Evolutionary conservation across 2,329 filamentous ascomycete species (phyloP).

Genomic region (Penicillium sp.): DNA sequence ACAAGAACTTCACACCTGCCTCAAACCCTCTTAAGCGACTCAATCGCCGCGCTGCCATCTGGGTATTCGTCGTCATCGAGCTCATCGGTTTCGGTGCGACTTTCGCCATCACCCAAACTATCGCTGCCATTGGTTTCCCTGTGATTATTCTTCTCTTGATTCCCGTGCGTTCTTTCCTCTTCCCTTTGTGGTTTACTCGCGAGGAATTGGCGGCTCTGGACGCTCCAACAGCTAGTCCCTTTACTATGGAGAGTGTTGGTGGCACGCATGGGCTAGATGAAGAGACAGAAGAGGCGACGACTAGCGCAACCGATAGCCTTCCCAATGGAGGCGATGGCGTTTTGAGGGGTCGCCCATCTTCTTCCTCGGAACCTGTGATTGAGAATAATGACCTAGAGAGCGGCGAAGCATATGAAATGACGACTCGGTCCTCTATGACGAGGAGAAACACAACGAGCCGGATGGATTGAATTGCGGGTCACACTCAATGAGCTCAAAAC

Average conservation of each 20-base stretch:
- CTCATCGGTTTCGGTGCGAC: slow-evolving; percentile 71
- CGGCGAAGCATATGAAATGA: slow-evolving; percentile 41
- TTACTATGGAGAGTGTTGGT: slow-evolving; percentile 73
- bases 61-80: slow-evolving; percentile 68
- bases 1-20: slow-evolving; percentile 58
- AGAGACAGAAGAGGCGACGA: slow-evolving; percentile 10
- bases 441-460: slow-evolving; percentile 30
- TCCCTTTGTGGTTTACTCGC: slow-evolving; percentile 60
- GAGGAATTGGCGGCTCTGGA: slow-evolving; percentile 65
- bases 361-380: slow-evolving; percentile 30
- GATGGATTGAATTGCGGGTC: slow-evolving; percentile 9
- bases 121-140: slow-evolving; percentile 78
- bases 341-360: slow-evolving; percentile 16
- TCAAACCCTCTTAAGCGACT: slow-evolving; percentile 61
- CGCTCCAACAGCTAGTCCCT: slow-evolving; percentile 70
- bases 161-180: slow-evolving; percentile 61
- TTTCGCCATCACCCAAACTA: slow-evolving; percentile 79
- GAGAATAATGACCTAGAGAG: slow-evolving; percentile 41
- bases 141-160: slow-evolving; percentile 69
- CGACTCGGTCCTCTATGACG: slow-evolving; percentile 25
- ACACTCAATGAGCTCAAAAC: background rate
- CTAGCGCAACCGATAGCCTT: slow-evolving; percentile 4
- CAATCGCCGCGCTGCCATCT: slow-evolving; percentile 63
- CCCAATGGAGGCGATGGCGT: slow-evolving; percentile 17
- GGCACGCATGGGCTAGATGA: slow-evolving; percentile 55